Conservation (phyloP, 1,284 basidiomycete genomes). For the Pyrrhoderma noxium region DNA sequence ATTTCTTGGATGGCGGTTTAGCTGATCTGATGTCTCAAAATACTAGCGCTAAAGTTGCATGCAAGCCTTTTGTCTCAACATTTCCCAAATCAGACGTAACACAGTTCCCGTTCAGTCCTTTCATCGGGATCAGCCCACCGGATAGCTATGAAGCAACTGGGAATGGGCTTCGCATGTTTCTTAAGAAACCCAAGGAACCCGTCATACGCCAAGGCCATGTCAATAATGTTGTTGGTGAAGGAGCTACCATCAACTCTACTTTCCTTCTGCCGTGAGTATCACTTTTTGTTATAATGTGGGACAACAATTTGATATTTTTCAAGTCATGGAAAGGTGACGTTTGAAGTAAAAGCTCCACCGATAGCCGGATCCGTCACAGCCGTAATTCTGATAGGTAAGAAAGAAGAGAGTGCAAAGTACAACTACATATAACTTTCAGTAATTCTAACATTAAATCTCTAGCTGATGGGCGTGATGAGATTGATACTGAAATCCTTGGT, state of each 20-base stretch:
- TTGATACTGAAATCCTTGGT: conserved; percentile 40
- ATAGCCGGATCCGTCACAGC: conserved; percentile 35
- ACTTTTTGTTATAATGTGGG: background rate
- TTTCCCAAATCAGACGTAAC: conserved; percentile 23
- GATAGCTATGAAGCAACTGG: conserved; percentile 27
- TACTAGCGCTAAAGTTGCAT: conserved; percentile 3
- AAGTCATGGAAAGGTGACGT: conserved; percentile 34
- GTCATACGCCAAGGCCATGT: conserved; percentile 29
- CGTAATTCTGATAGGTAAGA: conserved; percentile 33
- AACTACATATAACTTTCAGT: too few relatives aligned
- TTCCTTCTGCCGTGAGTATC: conserved; percentile 30
- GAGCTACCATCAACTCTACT: conserved; percentile 39
- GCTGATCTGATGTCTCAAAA: background rate
- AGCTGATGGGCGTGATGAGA: conserved; percentile 35
- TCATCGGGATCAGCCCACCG: conserved; percentile 29
- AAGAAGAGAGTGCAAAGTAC: background rate
- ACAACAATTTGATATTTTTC: background rate
- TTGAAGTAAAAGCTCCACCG: conserved; percentile 28
- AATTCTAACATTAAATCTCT: background rate
- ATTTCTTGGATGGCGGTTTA: background rate
- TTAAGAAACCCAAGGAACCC: conserved; percentile 29
- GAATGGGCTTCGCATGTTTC: conserved; percentile 30
- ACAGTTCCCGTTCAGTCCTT: conserved; percentile 20
- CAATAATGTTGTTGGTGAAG: conserved; percentile 33
- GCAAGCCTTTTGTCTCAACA: conserved; percentile 24